phyloP scores from a whole-genome alignment of 257 asterid species.

The Penstemon newberryi region DNA sequence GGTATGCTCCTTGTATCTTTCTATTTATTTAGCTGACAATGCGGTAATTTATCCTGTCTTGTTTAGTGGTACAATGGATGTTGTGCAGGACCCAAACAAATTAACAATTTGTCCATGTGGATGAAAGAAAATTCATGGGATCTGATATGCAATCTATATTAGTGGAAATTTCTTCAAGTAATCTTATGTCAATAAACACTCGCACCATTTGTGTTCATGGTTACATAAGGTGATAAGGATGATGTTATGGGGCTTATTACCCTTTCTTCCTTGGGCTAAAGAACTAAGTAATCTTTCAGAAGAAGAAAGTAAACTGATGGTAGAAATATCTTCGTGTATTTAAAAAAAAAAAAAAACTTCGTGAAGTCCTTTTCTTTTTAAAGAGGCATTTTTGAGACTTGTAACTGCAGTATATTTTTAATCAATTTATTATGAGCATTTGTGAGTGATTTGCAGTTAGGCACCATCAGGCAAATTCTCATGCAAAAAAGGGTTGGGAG shows the following conservation, averaged over 20 bases:
- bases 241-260: neutral
- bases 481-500: slow-evolving; percentile 98
- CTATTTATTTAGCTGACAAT: neutral
- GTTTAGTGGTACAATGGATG: no score
- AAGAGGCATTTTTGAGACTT: neutral
- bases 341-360: no score
- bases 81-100: no score
- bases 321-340: neutral
- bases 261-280: neutral
- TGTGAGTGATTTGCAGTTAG: slow-evolving; percentile 55
- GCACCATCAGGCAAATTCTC: slow-evolving; percentile 89
- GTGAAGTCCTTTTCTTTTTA: neutral
- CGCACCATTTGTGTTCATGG: neutral
- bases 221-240: neutral
- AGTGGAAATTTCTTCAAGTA: neutral
- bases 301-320: neutral
- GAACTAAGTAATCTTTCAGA: neutral
- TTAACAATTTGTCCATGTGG: neutral
- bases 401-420: neutral
- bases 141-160: neutral
- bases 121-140: neutral
- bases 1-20: slow-evolving; percentile 44
- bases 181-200: neutral
- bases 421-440: slow-evolving; percentile 6
- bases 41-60: neutral